Percentiles rank a stretch among this genome's conserved stretches.
These are phyloP conservation scores for Psilocybe subaeruginosa DNA, from an alignment of 768 basidiomycete genomes.

Conservation along the genomic window DNA sequence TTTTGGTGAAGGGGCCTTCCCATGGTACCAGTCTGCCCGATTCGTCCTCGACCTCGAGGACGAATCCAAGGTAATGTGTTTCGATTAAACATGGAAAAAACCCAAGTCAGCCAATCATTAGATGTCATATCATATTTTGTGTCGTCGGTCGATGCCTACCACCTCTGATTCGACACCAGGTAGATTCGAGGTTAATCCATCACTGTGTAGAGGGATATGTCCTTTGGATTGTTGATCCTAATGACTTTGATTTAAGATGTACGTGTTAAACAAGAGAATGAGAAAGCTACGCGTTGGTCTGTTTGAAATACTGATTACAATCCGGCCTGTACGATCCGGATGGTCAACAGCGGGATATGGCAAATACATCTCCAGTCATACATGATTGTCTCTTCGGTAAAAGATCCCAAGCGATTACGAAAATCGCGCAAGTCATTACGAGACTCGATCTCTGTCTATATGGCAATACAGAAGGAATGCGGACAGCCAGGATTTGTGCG, in stretches of 20 bases:
- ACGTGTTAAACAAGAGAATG: background rate
- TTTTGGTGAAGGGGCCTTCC: constrained; percentile 11
- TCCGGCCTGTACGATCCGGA: background rate
- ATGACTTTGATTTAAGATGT: background rate
- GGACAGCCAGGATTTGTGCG: background rate
- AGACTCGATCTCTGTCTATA: background rate
- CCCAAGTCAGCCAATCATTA: constrained; percentile 2
- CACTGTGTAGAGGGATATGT: background rate
- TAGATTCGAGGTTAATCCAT: background rate
- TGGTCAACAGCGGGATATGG: background rate
- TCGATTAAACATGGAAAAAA: constrained; percentile 7
- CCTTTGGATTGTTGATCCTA: background rate
- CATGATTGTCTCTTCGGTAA: too few species aligned
- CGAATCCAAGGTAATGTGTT: constrained; percentile 16
- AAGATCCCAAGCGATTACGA: background rate
- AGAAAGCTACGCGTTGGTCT: background rate
- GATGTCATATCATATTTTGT: background rate
- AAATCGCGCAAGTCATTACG: background rate
- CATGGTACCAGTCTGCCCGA: constrained; percentile 12
- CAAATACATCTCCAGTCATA: background rate
- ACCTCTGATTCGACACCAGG: background rate
- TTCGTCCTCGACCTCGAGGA: constrained; percentile 11
- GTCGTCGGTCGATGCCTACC: background rate
- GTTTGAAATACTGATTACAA: background rate
- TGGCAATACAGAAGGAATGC: background rate